These are phyloP conservation scores for Sequoia sempervirens DNA, from an alignment of 75 land plant species.

Conservation along the genomic window DNA sequence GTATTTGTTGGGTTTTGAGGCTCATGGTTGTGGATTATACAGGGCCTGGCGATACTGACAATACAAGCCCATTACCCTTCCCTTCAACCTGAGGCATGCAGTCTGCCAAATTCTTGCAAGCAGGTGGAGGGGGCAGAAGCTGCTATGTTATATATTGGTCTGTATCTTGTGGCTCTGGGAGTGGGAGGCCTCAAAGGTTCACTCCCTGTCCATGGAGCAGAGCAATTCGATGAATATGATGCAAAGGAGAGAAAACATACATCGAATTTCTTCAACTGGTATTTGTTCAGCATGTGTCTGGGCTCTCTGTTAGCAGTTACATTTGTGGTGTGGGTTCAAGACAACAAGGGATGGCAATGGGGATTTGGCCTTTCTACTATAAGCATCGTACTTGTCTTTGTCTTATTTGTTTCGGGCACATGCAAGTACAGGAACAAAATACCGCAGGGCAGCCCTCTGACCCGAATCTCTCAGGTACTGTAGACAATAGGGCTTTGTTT, in stretches of 20 bases:
- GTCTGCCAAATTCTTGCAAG: constrained; percentile 17
- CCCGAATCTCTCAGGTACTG: constrained; percentile 66
- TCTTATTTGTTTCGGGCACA: constrained; percentile 8
- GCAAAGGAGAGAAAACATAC: constrained; percentile 9
- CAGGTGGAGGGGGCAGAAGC: constrained; percentile 27
- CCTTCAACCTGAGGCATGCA: constrained; percentile 56
- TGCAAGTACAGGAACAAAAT: constrained; percentile 50
- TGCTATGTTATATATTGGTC: constrained; percentile 43
- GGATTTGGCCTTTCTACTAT: constrained; percentile 30
- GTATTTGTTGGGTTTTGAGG: neutral
- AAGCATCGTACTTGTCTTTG: constrained; percentile 7
- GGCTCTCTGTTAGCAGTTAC: constrained; percentile 41
- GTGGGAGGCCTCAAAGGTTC: constrained; percentile 83
- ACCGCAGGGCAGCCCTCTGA: constrained; percentile 80
- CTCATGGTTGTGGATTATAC: neutral
- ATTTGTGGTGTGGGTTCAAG: constrained; percentile 37
- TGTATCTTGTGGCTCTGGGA: constrained; percentile 77
- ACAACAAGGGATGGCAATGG: constrained; percentile 29
- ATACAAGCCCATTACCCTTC: constrained; percentile 57
- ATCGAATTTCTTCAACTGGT: constrained; percentile 37
- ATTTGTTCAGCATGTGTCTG: constrained; percentile 13
- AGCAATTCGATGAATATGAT: constrained; percentile 72
- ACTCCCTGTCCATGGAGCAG: constrained; percentile 76
- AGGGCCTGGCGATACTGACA: constrained; percentile 80
- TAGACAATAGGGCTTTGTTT: neutral